Evolutionary conservation across 768 basidiomycete genomes (phyloP).

Genomic region (Suillus placidus): DNA sequence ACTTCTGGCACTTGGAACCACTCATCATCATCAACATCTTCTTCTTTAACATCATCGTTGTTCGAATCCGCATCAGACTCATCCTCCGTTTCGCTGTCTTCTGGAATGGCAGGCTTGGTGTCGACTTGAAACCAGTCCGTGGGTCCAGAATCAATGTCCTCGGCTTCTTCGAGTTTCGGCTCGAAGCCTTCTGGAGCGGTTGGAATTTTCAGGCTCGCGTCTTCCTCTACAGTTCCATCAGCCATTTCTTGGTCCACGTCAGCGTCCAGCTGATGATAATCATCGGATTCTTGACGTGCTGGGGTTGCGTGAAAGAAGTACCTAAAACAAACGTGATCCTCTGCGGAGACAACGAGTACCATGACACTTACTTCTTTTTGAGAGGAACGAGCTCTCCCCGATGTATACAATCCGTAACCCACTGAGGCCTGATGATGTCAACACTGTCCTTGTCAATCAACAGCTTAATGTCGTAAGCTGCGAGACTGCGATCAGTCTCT

Average conservation of each 20-base stretch:
- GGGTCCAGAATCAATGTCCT: slow-evolving; percentile 49
- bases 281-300: slow-evolving; percentile 48
- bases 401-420: slow-evolving; percentile 81
- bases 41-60: slow-evolving; percentile 54
- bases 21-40: slow-evolving; percentile 43
- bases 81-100: slow-evolving; percentile 49
- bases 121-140: slow-evolving; percentile 68
- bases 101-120: slow-evolving; percentile 27
- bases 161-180: slow-evolving; percentile 30
- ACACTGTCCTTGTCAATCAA: slow-evolving; percentile 69
- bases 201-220: slow-evolving; percentile 8
- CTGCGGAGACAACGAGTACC: background rate
- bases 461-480: slow-evolving; percentile 72
- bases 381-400: slow-evolving; percentile 59
- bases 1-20: slow-evolving; percentile 36
- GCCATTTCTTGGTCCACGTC: slow-evolving; percentile 33
- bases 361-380: slow-evolving; percentile 58
- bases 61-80: slow-evolving; percentile 73
- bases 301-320: slow-evolving; percentile 80
- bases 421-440: slow-evolving; percentile 78
- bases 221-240: slow-evolving; percentile 23
- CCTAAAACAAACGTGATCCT: slow-evolving; percentile 37
- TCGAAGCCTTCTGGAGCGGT: slow-evolving; percentile 9
- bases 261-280: slow-evolving; percentile 50
- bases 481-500: background rate